phyloP scores from a whole-genome alignment of 2,329 filamentous ascomycete species.

The Chrysoporthe puriensis region DNA sequence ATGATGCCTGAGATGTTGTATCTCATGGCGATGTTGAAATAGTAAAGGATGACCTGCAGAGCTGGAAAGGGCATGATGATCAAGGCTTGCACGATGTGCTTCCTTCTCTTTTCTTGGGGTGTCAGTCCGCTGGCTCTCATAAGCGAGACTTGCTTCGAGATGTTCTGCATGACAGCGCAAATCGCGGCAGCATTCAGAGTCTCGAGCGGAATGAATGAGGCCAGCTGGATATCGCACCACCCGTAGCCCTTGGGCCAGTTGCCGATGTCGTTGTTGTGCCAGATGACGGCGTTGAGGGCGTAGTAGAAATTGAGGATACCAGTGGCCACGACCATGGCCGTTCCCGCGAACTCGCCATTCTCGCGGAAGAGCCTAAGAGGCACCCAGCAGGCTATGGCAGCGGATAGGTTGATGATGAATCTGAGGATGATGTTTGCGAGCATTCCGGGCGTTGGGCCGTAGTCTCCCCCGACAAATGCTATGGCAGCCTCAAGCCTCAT shows the following conservation, averaged over 20 bases:
- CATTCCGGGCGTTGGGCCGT: constrained; percentile 33
- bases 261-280: constrained; percentile 54
- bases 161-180: constrained; percentile 58
- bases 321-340: constrained; percentile 51
- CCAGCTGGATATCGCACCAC: constrained; percentile 57
- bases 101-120: constrained; percentile 45
- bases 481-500: constrained; percentile 23
- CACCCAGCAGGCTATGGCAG: constrained; percentile 52
- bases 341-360: constrained; percentile 58
- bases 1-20: constrained; percentile 54
- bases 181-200: constrained; percentile 54
- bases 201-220: constrained; percentile 41
- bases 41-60: constrained; percentile 52
- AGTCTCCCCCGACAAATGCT: constrained; percentile 15
- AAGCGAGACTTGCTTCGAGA: constrained; percentile 54
- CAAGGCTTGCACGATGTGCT: constrained; percentile 51
- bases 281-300: constrained; percentile 55
- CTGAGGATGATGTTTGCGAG: constrained; percentile 52
- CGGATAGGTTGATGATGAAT: constrained; percentile 50
- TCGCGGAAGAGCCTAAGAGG: constrained; percentile 55
- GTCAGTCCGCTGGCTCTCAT: constrained; percentile 46
- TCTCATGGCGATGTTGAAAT: constrained; percentile 50
- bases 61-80: constrained; percentile 60
- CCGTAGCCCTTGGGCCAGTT: constrained; percentile 57
- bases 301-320: constrained; percentile 53